Conservation (phyloP, 176 grass and related monocot species). For the Aegilops umbellulata region DNA sequence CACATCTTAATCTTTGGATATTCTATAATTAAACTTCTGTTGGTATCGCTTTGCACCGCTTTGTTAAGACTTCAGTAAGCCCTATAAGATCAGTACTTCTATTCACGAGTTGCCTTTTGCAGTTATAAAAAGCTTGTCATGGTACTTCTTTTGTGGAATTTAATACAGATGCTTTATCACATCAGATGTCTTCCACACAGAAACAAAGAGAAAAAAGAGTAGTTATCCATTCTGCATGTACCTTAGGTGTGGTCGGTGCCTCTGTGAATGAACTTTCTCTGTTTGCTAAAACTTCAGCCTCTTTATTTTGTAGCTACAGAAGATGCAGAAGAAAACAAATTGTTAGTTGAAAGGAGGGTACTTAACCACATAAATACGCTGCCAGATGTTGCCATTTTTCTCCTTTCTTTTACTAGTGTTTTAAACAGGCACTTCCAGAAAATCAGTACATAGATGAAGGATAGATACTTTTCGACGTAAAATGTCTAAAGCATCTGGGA, state of each 20-base stretch:
- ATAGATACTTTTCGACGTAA: background rate
- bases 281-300: slow-evolving; percentile 76
- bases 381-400: background rate
- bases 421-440: background rate
- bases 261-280: slow-evolving; percentile 78
- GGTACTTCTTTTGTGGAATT: background rate
- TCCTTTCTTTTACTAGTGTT: background rate
- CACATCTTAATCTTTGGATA: background rate
- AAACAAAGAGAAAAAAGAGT: background rate
- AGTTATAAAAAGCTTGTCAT: background rate
- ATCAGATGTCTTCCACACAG: background rate
- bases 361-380: background rate
- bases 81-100: slow-evolving; percentile 18
- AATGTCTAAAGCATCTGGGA: slow-evolving; percentile 18
- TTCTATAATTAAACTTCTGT: background rate
- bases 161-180: background rate
- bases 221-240: slow-evolving; percentile 27
- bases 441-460: background rate
- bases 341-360: slow-evolving; percentile 19
- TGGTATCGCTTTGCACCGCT: background rate
- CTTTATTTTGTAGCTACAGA: slow-evolving; percentile 84
- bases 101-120: background rate
- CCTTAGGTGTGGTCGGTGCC: slow-evolving; percentile 87
- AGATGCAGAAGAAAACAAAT: slow-evolving; percentile 18
- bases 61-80: background rate